These are phyloP conservation scores for Pestalotiopsis sp. DNA, from an alignment of 2,329 filamentous ascomycete species.

Conservation along the genomic window DNA sequence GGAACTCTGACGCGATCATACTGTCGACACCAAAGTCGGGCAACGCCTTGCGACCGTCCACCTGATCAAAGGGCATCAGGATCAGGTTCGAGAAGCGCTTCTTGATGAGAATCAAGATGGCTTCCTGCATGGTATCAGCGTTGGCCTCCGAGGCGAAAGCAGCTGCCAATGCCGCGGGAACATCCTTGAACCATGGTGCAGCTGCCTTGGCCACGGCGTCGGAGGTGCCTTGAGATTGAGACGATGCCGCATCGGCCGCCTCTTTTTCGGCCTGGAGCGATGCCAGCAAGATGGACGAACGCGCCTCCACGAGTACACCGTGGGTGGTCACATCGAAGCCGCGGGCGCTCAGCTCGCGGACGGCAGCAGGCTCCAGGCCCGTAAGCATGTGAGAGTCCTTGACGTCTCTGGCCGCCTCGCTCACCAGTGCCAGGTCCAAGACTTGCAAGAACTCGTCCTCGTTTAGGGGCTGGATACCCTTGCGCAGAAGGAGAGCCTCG, in stretches of 20 bases:
- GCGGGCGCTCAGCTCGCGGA: constrained; percentile 3
- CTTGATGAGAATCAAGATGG: constrained; percentile 8
- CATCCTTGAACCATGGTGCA: not conserved
- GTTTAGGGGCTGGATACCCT: constrained; percentile 28
- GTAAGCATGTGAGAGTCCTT: constrained; percentile 21
- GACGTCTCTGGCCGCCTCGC: constrained; percentile 26
- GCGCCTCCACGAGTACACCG: constrained; percentile 15
- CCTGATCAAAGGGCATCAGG: constrained; percentile 15
- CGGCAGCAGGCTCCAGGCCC: constrained; percentile 18
- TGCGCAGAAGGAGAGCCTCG: constrained; percentile 19
- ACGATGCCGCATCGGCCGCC: not conserved
- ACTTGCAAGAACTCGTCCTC: constrained; percentile 32
- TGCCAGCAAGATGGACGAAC: constrained; percentile 11
- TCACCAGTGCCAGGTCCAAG: no score
- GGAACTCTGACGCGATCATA: constrained; percentile 38
- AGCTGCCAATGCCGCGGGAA: not conserved
- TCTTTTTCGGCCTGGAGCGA: constrained; percentile 10
- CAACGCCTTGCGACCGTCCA: constrained; percentile 20
- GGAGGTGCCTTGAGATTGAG: not conserved
- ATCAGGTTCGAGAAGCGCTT: constrained; percentile 20
- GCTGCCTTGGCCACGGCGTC: not conserved
- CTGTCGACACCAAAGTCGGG: constrained; percentile 33
- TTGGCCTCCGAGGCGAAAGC: constrained; percentile 18
- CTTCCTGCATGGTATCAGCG: constrained; percentile 21
- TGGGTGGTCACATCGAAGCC: constrained; percentile 22